A percentile compares a stretch with the other conserved stretches of the same genome.
Conservation (phyloP, 2,329 filamentous ascomycete genomes). For the Blumeriella jaapii region DNA sequence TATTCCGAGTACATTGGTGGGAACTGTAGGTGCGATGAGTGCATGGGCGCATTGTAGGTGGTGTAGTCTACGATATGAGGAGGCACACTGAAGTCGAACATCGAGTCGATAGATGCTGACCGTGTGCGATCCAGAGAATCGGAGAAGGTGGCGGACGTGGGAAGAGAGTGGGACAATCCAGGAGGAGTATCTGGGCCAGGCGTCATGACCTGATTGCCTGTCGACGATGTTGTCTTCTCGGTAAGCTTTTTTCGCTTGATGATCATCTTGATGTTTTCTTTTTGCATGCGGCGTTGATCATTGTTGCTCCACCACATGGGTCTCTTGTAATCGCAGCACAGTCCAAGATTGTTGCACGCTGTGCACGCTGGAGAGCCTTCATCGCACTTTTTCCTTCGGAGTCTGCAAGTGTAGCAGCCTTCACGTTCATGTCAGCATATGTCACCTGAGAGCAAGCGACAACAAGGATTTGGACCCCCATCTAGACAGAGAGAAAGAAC, state of each 20-base stretch:
- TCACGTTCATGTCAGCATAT: slow-evolving; percentile 32
- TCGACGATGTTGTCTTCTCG: slow-evolving; percentile 58
- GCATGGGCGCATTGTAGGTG: slow-evolving; percentile 52
- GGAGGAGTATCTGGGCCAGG: slow-evolving; percentile 54
- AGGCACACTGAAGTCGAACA: slow-evolving; percentile 61
- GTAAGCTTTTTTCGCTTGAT: slow-evolving; percentile 95
- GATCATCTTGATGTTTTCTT: slow-evolving; percentile 91
- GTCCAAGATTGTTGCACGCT: slow-evolving; percentile 58
- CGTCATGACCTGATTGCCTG: slow-evolving; percentile 36
- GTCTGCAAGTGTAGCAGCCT: slow-evolving; percentile 58
- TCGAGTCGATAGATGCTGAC: slow-evolving; percentile 67
- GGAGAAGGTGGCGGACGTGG: slow-evolving; percentile 69
- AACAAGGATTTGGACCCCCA: too few relatives aligned
- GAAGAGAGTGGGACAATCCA: slow-evolving; percentile 68
- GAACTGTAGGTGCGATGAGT: slow-evolving; percentile 36
- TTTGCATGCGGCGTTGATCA: slow-evolving; percentile 73
- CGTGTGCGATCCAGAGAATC: slow-evolving; percentile 62
- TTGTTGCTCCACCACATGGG: slow-evolving; percentile 97
- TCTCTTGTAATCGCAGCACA: slow-evolving; percentile 91
- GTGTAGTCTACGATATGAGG: slow-evolving; percentile 43
- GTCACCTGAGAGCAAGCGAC: slow-evolving; percentile 36
- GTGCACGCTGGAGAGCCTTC: slow-evolving; percentile 51
- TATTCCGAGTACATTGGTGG: slow-evolving; percentile 40
- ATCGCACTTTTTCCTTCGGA: slow-evolving; percentile 59
- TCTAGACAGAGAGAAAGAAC: slow-evolving; percentile 13